A percentile compares a stretch with the other conserved stretches of the same genome.
Evolutionary conservation across 1,284 basidiomycete species (phyloP).

Genomic region (Flammula alnicola): DNA sequence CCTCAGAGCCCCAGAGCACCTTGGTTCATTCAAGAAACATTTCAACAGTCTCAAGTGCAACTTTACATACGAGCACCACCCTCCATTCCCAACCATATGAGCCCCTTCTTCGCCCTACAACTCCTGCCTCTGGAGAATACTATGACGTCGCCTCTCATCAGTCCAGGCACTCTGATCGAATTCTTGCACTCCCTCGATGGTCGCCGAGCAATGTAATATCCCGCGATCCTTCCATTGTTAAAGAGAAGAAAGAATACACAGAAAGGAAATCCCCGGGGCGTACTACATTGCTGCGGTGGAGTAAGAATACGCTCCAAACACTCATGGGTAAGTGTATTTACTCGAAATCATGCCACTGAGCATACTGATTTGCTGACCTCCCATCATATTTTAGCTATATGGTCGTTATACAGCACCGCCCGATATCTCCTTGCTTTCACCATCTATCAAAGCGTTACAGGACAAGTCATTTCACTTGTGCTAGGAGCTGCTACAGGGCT

Average conservation of each 20-base stretch:
- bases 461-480: slow-evolving; percentile 52
- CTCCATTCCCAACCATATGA: slow-evolving; percentile 56
- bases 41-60: slow-evolving; percentile 55
- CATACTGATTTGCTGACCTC: neutral
- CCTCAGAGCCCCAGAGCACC: slow-evolving; percentile 32
- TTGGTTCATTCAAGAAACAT: slow-evolving; percentile 45
- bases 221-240: slow-evolving; percentile 40
- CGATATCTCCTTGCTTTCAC: slow-evolving; percentile 66
- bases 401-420: slow-evolving; percentile 62
- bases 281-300: slow-evolving; percentile 20
- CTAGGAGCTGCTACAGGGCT: slow-evolving; percentile 66
- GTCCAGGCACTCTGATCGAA: slow-evolving; percentile 23
- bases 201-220: slow-evolving; percentile 43
- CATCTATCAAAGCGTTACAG: slow-evolving; percentile 42
- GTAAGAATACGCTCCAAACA: slow-evolving; percentile 22
- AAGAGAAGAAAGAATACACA: slow-evolving; percentile 46
- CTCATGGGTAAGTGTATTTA: slow-evolving; percentile 21
- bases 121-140: slow-evolving; percentile 46
- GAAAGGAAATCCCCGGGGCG: slow-evolving; percentile 29
- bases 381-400: slow-evolving; percentile 44
- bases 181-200: slow-evolving; percentile 30
- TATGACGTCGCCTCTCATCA: slow-evolving; percentile 40
- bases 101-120: slow-evolving; percentile 46
- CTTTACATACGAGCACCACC: slow-evolving; percentile 52
- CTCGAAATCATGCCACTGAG: neutral